These are phyloP conservation scores for Tuber magnatum DNA, from an alignment of 495 filamentous ascomycete species.

Conservation along the genomic window DNA sequence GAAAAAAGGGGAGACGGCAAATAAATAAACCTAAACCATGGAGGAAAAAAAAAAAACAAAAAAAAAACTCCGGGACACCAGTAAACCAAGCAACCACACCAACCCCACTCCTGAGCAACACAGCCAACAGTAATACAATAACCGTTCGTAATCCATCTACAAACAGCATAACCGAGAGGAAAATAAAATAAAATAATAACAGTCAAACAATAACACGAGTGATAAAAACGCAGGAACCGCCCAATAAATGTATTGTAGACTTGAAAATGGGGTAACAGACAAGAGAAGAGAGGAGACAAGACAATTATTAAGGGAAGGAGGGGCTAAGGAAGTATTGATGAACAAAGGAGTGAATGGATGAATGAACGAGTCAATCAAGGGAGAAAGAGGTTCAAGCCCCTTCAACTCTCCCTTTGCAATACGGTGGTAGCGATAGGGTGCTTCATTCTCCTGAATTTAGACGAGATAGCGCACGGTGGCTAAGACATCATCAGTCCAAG, in stretches of 20 bases:
- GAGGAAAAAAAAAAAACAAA: background rate
- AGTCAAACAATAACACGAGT: background rate
- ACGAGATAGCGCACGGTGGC: background rate
- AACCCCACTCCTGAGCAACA: background rate
- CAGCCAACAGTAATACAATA: background rate
- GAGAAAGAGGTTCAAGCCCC: background rate
- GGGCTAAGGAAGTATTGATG: background rate
- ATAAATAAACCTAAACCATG: conserved; percentile 5
- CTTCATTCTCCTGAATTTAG: background rate
- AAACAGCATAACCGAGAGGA: conserved; percentile 7
- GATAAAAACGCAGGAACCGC: background rate
- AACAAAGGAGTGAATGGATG: background rate
- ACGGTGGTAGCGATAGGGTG: background rate
- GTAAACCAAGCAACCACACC: background rate
- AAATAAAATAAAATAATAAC: background rate
- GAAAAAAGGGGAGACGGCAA: background rate
- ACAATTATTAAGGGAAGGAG: background rate
- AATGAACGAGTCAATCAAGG: background rate
- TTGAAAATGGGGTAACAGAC: background rate
- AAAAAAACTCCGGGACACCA: conserved; percentile 13
- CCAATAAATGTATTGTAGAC: background rate
- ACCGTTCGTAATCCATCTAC: background rate
- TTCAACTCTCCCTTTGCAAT: background rate
- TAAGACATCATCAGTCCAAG: background rate
- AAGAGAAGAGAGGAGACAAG: background rate